A percentile compares a stretch with the other conserved stretches of the same genome.
phyloP scores from a whole-genome alignment of 176 grass and related monocot genomes.

The Elaeis guineensis region DNA sequence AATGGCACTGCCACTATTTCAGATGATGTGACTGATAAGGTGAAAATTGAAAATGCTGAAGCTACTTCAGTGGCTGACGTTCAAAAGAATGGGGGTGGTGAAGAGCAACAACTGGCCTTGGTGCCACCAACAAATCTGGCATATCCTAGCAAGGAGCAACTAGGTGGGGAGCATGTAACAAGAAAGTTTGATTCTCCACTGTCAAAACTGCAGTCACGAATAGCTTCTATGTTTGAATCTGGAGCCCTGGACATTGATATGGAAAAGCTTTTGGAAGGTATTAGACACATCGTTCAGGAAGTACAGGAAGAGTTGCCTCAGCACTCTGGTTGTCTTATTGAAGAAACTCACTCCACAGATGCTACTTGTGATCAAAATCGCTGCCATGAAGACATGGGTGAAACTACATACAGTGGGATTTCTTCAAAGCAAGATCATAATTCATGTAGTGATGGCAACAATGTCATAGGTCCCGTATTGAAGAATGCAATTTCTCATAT shows the following conservation, averaged over 20 bases:
- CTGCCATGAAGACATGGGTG: slow-evolving; percentile 20
- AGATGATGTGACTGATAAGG: slow-evolving; percentile 34
- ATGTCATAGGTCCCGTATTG: slow-evolving; percentile 46
- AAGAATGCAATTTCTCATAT: slow-evolving; percentile 63
- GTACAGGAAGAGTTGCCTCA: slow-evolving; percentile 54
- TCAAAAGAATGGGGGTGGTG: slow-evolving; percentile 34
- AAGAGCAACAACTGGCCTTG: slow-evolving; percentile 27
- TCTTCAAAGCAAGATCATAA: slow-evolving; percentile 27
- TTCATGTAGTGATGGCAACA: slow-evolving; percentile 27
- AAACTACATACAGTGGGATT: slow-evolving; percentile 21
- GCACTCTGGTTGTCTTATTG: slow-evolving; percentile 4
- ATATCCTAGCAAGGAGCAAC: slow-evolving; percentile 31
- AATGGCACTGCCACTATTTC: slow-evolving; percentile 25
- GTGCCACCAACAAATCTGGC: slow-evolving; percentile 30
- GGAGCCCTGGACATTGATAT: slow-evolving; percentile 41
- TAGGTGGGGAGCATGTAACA: slow-evolving; percentile 18
- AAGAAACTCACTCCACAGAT: slow-evolving; percentile 27
- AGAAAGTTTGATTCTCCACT: slow-evolving; percentile 23
- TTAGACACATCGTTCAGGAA: slow-evolving; percentile 76
- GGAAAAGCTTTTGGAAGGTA: slow-evolving; percentile 49
- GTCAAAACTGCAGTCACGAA: slow-evolving; percentile 62
- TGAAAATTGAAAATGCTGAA: slow-evolving; percentile 49
- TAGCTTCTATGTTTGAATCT: slow-evolving; percentile 67
- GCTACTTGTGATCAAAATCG: slow-evolving; percentile 10
- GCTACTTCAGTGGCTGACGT: slow-evolving; percentile 30